Evolutionary conservation across 2,329 filamentous ascomycete genomes (phyloP).

Genomic region (Akanthomyces uredinophilus): DNA sequence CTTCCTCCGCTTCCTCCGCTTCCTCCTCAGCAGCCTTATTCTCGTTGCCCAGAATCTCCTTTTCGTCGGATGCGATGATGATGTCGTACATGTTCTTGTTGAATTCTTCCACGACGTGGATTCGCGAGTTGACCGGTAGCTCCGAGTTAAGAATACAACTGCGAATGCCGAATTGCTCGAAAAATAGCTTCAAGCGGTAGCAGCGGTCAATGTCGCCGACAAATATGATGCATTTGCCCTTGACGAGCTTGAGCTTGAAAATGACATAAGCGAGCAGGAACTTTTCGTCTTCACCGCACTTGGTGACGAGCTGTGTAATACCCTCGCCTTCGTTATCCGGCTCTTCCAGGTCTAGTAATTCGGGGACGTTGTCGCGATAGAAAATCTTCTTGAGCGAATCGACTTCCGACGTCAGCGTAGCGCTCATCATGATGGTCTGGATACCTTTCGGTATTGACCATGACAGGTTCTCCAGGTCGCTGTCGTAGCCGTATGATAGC

Average conservation of each 20-base stretch:
- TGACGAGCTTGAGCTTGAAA: slow-evolving; percentile 90
- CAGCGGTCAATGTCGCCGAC: slow-evolving; percentile 82
- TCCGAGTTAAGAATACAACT: slow-evolving; percentile 93
- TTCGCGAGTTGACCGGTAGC: slow-evolving; percentile 82
- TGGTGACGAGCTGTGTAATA: slow-evolving; percentile 83
- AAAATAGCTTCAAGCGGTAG: slow-evolving; percentile 88
- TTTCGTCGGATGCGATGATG: slow-evolving; percentile 89
- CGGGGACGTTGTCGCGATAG: slow-evolving; percentile 63
- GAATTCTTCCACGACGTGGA: slow-evolving; percentile 96
- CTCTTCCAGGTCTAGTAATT: slow-evolving; percentile 76
- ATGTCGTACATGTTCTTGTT: slow-evolving; percentile 97
- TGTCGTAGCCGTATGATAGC: slow-evolving; percentile 87
- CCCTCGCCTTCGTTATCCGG: slow-evolving; percentile 70
- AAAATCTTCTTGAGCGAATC: slow-evolving; percentile 81
- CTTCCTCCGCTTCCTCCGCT: slow-evolving; percentile 35
- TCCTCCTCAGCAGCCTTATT: slow-evolving; percentile 37
- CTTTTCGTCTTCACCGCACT: slow-evolving; percentile 95
- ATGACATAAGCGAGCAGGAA: slow-evolving; percentile 90
- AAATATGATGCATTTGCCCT: slow-evolving; percentile 72
- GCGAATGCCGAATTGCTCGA: slow-evolving; percentile 94
- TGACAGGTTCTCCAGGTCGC: slow-evolving; percentile 77
- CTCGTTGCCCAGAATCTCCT: slow-evolving; percentile 68
- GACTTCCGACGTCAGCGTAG: slow-evolving; percentile 83
- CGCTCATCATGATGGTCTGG: slow-evolving; percentile 90
- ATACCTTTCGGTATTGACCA: slow-evolving; percentile 75